Percentiles rank a stretch among this genome's conserved stretches.
These are phyloP conservation scores for Onygena corvina DNA, from an alignment of 2,329 filamentous ascomycete genomes.

Conservation along the genomic window DNA sequence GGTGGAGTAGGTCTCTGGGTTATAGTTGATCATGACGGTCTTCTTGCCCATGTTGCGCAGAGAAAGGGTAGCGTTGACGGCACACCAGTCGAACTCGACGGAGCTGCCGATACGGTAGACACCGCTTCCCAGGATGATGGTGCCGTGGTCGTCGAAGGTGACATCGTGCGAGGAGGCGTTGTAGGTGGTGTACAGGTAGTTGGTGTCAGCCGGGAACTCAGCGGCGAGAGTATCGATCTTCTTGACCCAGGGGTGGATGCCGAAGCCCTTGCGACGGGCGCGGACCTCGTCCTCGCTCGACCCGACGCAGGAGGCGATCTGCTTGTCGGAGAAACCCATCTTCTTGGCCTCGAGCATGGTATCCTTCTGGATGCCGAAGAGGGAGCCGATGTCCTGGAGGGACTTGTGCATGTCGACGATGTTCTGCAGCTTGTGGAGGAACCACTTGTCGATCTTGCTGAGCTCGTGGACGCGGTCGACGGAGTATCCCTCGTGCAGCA, in stretches of 20 bases:
- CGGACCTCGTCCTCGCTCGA: conserved; percentile 84
- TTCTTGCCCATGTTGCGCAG: conserved; percentile 82
- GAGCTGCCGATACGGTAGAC: conserved; percentile 97
- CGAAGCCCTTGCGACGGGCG: conserved; percentile 69
- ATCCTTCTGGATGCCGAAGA: conserved; percentile 78
- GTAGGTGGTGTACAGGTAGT: conserved; percentile 96
- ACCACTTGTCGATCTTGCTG: conserved; percentile 99
- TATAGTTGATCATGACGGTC: conserved; percentile 95
- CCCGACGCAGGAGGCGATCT: conserved; percentile 78
- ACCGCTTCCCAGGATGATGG: conserved; percentile 78
- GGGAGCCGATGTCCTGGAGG: conserved; percentile 68
- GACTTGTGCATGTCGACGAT: conserved; percentile 83
- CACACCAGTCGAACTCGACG: conserved; percentile 98
- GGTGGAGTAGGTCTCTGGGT: conserved; percentile 69
- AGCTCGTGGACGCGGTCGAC: conserved; percentile 86
- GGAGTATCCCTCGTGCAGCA: conserved; percentile 92
- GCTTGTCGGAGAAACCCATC: conserved; percentile 91
- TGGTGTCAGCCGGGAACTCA: conserved; percentile 88
- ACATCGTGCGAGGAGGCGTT: conserved; percentile 92
- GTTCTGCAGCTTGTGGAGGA: conserved; percentile 95
- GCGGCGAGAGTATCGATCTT: conserved; percentile 95
- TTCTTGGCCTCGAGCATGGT: conserved; percentile 88
- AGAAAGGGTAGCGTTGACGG: conserved; percentile 75
- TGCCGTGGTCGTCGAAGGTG: conserved; percentile 82
- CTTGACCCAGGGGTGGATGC: conserved; percentile 92